Conservation (phyloP, 2,329 filamentous ascomycete species). For the Penicillium vulpinum region DNA sequence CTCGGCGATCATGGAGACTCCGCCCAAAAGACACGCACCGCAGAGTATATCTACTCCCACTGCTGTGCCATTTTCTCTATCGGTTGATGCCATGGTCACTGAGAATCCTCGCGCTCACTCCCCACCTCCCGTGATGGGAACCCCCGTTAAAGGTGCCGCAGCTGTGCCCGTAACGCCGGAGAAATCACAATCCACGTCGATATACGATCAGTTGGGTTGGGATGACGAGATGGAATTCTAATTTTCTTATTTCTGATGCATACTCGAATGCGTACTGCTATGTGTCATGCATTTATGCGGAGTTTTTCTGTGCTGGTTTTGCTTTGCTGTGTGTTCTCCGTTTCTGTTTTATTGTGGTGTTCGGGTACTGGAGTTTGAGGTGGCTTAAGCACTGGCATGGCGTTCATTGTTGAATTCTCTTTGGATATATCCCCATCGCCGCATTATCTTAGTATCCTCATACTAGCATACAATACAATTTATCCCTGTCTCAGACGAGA, state of each 20-base stretch:
- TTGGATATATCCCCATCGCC: constrained; percentile 7
- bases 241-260: neutral
- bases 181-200: constrained; percentile 38
- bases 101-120: constrained; percentile 11
- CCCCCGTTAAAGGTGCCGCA: constrained; percentile 33
- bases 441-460: constrained; percentile 2
- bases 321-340: neutral
- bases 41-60: constrained; percentile 9
- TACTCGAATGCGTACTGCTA: neutral
- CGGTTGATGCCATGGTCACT: constrained; percentile 2
- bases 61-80: constrained; percentile 7
- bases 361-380: neutral
- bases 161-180: constrained; percentile 35
- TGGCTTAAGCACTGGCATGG: neutral
- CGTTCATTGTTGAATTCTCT: neutral
- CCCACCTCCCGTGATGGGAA: constrained; percentile 28
- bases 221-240: constrained; percentile 37
- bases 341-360: neutral
- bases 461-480: neutral
- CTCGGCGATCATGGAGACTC: constrained; percentile 33
- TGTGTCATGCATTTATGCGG: neutral
- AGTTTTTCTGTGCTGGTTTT: neutral
- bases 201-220: constrained; percentile 49
- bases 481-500: neutral
- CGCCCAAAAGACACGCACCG: constrained; percentile 21